Base-by-base conservation (phyloP, 495 filamentous ascomycete species). In the Staphylotrichum longicolle region DNA sequence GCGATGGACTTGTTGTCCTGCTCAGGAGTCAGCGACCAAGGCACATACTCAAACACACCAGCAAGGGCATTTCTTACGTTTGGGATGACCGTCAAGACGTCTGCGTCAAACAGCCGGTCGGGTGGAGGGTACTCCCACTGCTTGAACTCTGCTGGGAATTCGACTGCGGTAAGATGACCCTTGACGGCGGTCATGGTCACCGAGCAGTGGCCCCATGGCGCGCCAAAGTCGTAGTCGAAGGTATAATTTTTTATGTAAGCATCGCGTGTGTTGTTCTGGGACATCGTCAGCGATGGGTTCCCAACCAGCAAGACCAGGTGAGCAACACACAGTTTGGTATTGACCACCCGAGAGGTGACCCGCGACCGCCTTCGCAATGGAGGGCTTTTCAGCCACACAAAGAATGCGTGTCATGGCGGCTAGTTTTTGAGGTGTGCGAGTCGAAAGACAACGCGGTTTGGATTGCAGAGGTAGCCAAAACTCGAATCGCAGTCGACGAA, bases 361-460 rank as follows among this genome's bases (percentile, higher is more conserved):
- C 39, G 94, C 88, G 54, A 98, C 95, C 48, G 94, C 91, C 75
- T 91, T 96, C 54, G 94, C 89, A 60, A 98, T 98, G 40, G 93
- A 93, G 56, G 92, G 92, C 76, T 98, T 98, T 71, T 98, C 94
- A 58, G 94, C 94, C 64, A 98, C 92, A 70, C 95, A 98, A 33
- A 98, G 82, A 63, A 96, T 86, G 63, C 69, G 74, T 64, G 84
- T 80, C 72, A 74, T 78, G 44, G 42, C 46, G 34, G 54, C 10
- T 10, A 60, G 34, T 54, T 44, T 39, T 27, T 49, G 3, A n/a
- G 40, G 40, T 32, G 53, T n/a, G 42, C 20, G 7, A 10, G 15
- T 44, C 4, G 52, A 47, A 35, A 12, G 3, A 11, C 20, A 37
- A 35, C 34, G 12, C 8, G 20, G 27, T 39, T 10, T 39, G 44